These are phyloP conservation scores for Durotheca rogersii DNA, from an alignment of 495 filamentous ascomycete genomes.

Conservation along the genomic window DNA sequence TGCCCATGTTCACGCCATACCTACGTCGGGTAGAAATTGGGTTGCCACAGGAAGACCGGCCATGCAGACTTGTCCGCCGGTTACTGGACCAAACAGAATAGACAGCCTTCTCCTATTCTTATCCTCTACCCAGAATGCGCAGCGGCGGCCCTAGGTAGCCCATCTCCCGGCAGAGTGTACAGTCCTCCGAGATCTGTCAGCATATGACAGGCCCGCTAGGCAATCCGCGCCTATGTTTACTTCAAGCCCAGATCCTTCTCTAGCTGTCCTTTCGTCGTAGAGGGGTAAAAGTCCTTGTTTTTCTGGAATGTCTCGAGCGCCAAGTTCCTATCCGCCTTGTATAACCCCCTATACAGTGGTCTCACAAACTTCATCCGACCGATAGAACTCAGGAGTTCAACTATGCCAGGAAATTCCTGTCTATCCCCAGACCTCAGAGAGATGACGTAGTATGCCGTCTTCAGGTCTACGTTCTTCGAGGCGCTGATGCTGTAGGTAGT, in stretches of 20 bases:
- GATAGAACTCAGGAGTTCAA: conserved; percentile 73
- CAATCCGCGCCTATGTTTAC: conserved; percentile 10
- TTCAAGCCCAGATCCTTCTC: conserved; percentile 72
- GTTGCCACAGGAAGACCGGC: too few species aligned
- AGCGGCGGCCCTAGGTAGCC: too few species aligned
- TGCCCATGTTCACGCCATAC: too few species aligned
- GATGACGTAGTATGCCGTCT: conserved; percentile 72
- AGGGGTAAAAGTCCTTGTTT: conserved; percentile 90
- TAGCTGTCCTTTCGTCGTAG: conserved; percentile 80
- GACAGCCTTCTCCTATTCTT: too few species aligned
- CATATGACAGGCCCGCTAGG: background rate
- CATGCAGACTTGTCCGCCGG: too few species aligned
- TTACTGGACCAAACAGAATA: too few species aligned
- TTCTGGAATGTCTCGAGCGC: conserved; percentile 82
- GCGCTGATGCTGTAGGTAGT: conserved; percentile 65
- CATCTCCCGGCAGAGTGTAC: too few species aligned
- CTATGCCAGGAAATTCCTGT: conserved; percentile 64
- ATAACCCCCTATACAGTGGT: conserved; percentile 73
- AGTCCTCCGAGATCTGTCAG: background rate
- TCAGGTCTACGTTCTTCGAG: conserved; percentile 81
- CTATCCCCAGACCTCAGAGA: conserved; percentile 72
- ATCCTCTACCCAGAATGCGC: too few species aligned
- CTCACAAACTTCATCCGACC: conserved; percentile 97
- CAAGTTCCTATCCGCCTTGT: conserved; percentile 67
- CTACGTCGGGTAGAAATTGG: too few species aligned